These are phyloP conservation scores for Flagelloscypha sp. DNA, from an alignment of 768 basidiomycete species.

Conservation along the genomic window DNA sequence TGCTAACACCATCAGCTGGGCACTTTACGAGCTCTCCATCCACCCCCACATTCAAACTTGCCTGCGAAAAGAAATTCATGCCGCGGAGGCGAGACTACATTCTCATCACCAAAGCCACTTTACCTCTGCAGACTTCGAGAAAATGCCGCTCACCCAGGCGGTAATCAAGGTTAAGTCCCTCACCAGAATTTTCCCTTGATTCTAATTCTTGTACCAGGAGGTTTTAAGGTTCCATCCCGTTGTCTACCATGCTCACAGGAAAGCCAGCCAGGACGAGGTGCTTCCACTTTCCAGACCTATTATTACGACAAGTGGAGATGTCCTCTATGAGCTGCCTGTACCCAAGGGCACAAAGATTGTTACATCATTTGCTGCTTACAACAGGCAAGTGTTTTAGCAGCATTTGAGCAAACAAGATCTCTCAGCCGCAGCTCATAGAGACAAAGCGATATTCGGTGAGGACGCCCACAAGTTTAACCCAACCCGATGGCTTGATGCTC, in stretches of 20 bases:
- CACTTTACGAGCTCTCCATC: slow-evolving; percentile 52
- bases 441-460: slow-evolving; percentile 36
- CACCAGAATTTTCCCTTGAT: background rate
- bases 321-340: slow-evolving; percentile 37
- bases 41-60: slow-evolving; percentile 49
- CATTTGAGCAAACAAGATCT: background rate
- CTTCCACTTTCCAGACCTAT: slow-evolving; percentile 51
- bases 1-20: slow-evolving; percentile 51
- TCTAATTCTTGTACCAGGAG: slow-evolving; percentile 26
- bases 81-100: slow-evolving; percentile 24
- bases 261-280: slow-evolving; percentile 43
- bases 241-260: slow-evolving; percentile 24
- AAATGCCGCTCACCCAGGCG: slow-evolving; percentile 39
- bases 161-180: slow-evolving; percentile 32
- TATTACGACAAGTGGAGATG: slow-evolving; percentile 33
- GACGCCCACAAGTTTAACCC: slow-evolving; percentile 41
- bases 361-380: slow-evolving; percentile 39
- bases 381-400: slow-evolving; percentile 27
- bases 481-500: slow-evolving; percentile 39
- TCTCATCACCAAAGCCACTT: slow-evolving; percentile 30
- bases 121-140: slow-evolving; percentile 35
- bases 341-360: slow-evolving; percentile 37
- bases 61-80: slow-evolving; percentile 58
- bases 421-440: slow-evolving; percentile 16
- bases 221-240: slow-evolving; percentile 37